Evolutionary conservation across 352 stramenopile genomes (phyloP).

Genomic region (Globisporangium lucens): DNA sequence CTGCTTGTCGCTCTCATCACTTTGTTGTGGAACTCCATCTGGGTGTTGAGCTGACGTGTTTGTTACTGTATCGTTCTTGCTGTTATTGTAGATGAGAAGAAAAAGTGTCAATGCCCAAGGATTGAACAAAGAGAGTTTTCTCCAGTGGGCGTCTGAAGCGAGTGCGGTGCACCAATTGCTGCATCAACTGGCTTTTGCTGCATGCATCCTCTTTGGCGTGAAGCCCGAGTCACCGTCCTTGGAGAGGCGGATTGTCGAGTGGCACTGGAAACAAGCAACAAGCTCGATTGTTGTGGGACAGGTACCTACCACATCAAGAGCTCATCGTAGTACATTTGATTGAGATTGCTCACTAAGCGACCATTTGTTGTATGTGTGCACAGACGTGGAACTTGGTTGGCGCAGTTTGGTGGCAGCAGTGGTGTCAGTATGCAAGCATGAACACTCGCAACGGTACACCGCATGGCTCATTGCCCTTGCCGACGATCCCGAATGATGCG

Average conservation of each 20-base stretch:
- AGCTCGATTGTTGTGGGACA: constrained; percentile 44
- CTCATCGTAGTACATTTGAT: background rate
- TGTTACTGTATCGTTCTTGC: background rate
- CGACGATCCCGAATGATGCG: constrained; percentile 29
- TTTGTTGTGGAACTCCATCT: background rate
- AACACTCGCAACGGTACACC: constrained; percentile 60
- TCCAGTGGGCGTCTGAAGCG: constrained; percentile 42
- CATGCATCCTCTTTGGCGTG: constrained; percentile 72
- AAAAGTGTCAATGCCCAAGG: background rate
- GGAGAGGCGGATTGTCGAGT: constrained; percentile 71
- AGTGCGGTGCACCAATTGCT: constrained; percentile 50
- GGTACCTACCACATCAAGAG: constrained; percentile 34
- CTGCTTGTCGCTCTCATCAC: background rate
- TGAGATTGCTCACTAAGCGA: constrained; percentile 3
- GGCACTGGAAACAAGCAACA: constrained; percentile 63
- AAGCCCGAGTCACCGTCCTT: constrained; percentile 63
- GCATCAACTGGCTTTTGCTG: constrained; percentile 68
- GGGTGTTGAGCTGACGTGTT: background rate
- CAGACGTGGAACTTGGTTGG: constrained; percentile 79
- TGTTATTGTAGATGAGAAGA: constrained; percentile 1
- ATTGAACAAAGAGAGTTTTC: constrained; percentile 46
- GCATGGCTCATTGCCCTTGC: constrained; percentile 51
- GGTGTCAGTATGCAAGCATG: constrained; percentile 73
- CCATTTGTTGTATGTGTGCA: constrained; percentile 14
- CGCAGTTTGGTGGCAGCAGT: constrained; percentile 75